Evolutionary conservation across 2,329 filamentous ascomycete genomes (phyloP).

Genomic region (Cyanodermella asteris): DNA sequence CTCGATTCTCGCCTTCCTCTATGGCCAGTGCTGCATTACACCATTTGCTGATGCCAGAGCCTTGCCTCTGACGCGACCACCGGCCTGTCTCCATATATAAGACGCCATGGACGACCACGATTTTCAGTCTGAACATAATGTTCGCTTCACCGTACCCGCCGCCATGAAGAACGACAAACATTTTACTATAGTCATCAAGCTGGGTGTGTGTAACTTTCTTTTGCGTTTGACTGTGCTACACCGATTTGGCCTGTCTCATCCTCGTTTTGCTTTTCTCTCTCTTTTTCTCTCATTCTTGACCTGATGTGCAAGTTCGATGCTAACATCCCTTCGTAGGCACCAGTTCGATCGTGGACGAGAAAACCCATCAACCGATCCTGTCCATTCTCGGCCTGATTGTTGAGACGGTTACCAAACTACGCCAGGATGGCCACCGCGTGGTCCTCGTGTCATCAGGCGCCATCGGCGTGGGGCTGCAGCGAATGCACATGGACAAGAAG

Average conservation of each 20-base stretch:
- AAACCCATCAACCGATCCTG: slow-evolving; percentile 77
- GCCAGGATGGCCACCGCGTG: slow-evolving; percentile 79
- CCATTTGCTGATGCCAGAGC: no score
- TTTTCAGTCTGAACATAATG: no score
- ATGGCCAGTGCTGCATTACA: no score
- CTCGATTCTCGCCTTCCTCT: no score
- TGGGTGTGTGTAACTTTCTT: slow-evolving; percentile 35
- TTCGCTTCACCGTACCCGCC: no score
- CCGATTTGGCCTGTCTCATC: slow-evolving; percentile 5
- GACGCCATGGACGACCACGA: no score
- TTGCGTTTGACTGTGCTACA: slow-evolving; percentile 3
- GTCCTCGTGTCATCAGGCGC: slow-evolving; percentile 94
- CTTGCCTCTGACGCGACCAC: no score
- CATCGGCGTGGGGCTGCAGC: slow-evolving; percentile 76
- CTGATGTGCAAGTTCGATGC: no score
- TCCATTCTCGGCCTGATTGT: slow-evolving; percentile 83
- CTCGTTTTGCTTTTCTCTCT: slow-evolving; percentile 3
- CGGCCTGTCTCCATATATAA: no score
- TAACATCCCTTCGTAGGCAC: slow-evolving; percentile 40
- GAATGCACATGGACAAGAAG: slow-evolving; percentile 70
- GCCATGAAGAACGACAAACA: slow-evolving; percentile 45
- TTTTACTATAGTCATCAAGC: slow-evolving; percentile 66
- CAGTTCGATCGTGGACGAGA: slow-evolving; percentile 96
- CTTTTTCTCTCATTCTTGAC: slow-evolving; percentile 4
- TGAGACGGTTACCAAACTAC: slow-evolving; percentile 71